Percentiles rank a stretch among this genome's conserved stretches.
Conservation (phyloP, 768 basidiomycete genomes). For the Tylopilus plumbeoviolaceoides region DNA sequence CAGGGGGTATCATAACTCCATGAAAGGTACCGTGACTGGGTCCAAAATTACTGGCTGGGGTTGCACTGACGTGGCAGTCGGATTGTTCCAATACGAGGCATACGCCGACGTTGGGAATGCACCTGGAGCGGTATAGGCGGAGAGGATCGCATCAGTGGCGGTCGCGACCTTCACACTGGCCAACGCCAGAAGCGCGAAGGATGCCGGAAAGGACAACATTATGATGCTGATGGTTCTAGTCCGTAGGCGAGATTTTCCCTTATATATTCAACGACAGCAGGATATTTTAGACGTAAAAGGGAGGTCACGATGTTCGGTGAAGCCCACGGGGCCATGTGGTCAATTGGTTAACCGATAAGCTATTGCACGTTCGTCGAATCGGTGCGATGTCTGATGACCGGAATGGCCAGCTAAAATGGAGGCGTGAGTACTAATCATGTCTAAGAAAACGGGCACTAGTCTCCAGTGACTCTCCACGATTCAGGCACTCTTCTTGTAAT, state of each 20-base stretch:
- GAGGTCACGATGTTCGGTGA: not conserved
- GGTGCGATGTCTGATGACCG: not conserved
- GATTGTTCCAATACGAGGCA: slow-evolving; percentile 60
- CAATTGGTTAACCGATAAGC: not conserved
- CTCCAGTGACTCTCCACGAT: no score
- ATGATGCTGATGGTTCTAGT: not conserved
- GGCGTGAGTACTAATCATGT: not conserved
- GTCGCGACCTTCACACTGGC: not conserved
- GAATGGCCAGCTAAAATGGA: not conserved
- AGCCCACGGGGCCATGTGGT: not conserved
- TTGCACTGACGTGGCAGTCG: slow-evolving; percentile 64
- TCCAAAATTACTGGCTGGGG: slow-evolving; percentile 70
- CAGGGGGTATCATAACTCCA: no score
- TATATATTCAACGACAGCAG: not conserved
- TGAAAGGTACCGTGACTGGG: slow-evolving; percentile 47
- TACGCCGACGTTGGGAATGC: slow-evolving; percentile 60
- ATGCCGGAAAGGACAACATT: slow-evolving; percentile 15
- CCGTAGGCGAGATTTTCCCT: not conserved
- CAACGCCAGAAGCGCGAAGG: slow-evolving; percentile 13
- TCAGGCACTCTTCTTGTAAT: not conserved
- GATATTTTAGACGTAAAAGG: not conserved
- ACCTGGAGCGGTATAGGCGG: slow-evolving; percentile 57
- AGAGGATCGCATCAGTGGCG: slow-evolving; percentile 10
- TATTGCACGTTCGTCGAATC: slow-evolving; percentile 16
- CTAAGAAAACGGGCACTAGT: not conserved